Base-by-base conservation (phyloP, 768 basidiomycete genomes). In the Udeniomyces megalosporus region DNA sequence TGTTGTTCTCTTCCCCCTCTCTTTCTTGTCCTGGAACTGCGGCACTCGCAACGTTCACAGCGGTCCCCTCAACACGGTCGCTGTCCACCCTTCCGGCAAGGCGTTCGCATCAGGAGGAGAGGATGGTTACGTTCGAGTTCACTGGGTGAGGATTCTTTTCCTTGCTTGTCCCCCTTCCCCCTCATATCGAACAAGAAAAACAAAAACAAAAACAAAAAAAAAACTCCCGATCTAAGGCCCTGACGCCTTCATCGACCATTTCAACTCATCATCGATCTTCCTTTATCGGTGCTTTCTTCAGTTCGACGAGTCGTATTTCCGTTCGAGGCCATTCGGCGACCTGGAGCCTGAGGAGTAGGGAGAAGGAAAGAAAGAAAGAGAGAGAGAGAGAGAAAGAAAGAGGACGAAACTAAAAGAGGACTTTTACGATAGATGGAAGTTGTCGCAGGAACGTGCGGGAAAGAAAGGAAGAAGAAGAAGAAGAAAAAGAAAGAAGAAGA, bases 221-320 rank as follows among this genome's bases (percentile, higher is more conserved):
- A n/a, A n/a, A n/a, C 17, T 7, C 26, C 26, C 29, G 10, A 2
- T 38, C 8, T 12, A 7, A 8, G 34, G 12, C 24, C 4, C 15
- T 4, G 24, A 14, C 2, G 14, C n/a, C 15, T 22, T 31, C 7
- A 11, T 12, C 32, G 4, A 6, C n/a, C n/a, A n/a, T n/a, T n/a
- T n/a, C n/a, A n/a, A n/a, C n/a, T n/a, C 31, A 6, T 22, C 50
- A 47, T 58, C 55, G 34, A 54, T 38, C 32, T 14, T 5, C n/a
- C n/a, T n/a, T n/a, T 34, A 6, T 49, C 32, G 2, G 22, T 22
- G 7, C 35, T 15, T 57, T 73, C 81, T 90, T 24, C 84, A 88
- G 74, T 95, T 85, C 70, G 93, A 99, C 71, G 91, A 95, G 66
- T 86, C 83, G 52, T 97, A 95, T 75, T 93, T 87, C 80, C 86